Conservation (phyloP, 2,329 filamentous ascomycete genomes). For the Pseudogymnoascus sp. region DNA sequence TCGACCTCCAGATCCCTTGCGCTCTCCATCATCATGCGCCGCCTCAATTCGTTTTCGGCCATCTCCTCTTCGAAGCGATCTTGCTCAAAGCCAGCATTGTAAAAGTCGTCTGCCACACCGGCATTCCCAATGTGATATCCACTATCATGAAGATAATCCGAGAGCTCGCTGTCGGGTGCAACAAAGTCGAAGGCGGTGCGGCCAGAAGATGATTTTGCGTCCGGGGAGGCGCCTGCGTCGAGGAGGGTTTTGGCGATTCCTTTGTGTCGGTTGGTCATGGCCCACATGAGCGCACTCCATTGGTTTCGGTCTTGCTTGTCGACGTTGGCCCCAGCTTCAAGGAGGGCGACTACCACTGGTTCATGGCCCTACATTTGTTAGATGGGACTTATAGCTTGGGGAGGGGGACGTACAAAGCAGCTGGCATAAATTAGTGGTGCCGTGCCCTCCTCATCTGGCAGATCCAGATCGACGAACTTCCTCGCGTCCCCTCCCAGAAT, state of each 20-base stretch:
- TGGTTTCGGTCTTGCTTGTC: conserved; percentile 93
- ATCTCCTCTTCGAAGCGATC: conserved; percentile 95
- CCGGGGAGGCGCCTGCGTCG: conserved; percentile 89
- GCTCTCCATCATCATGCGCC: conserved; percentile 99
- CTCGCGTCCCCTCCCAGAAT: conserved; percentile 70
- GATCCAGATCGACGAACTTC: conserved; percentile 75
- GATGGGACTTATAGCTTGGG: conserved; percentile 16
- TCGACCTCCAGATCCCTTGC: conserved; percentile 95
- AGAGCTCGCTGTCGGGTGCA: conserved; percentile 91
- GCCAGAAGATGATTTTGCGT: conserved; percentile 89
- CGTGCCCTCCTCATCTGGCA: conserved; percentile 87
- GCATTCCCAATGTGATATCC: conserved; percentile 83
- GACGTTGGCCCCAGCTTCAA: conserved; percentile 80
- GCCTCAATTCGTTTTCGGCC: conserved; percentile 90
- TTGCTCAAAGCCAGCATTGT: conserved; percentile 84
- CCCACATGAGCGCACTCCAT: conserved; percentile 99
- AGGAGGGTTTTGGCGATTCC: conserved; percentile 87
- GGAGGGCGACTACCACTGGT: conserved; percentile 73
- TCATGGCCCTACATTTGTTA: conserved; percentile 64
- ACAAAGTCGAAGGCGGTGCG: conserved; percentile 95
- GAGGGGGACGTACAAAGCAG: conserved; percentile 68
- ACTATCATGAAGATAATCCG: conserved; percentile 88
- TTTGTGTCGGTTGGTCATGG: conserved; percentile 98
- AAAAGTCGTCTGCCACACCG: conserved; percentile 83
- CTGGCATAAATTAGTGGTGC: conserved; percentile 96